Conservation (phyloP, 2,329 filamentous ascomycete genomes). For the Hortaea werneckii region DNA sequence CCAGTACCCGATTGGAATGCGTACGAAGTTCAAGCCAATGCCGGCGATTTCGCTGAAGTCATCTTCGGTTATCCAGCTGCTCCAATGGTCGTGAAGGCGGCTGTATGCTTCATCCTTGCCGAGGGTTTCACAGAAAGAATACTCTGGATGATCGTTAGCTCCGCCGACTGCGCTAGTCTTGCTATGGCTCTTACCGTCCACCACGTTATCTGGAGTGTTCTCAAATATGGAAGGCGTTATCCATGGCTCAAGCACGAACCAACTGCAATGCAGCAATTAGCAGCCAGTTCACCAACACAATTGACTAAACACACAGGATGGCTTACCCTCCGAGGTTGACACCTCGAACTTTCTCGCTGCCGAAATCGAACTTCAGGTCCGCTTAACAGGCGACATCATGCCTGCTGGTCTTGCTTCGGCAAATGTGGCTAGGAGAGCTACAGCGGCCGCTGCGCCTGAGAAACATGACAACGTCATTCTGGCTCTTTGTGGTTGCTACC, state of each 20-base stretch:
- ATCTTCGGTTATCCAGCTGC: conserved; percentile 29
- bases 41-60: conserved; percentile 33
- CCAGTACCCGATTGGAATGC: conserved; percentile 47
- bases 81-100: conserved; percentile 34
- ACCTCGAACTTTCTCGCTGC: conserved; percentile 47
- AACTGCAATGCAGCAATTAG: conserved; percentile 16
- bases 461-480: conserved; percentile 13
- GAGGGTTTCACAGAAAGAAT: conserved; percentile 30
- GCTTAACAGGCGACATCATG: conserved; percentile 10
- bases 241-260: conserved; percentile 55
- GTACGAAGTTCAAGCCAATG: conserved; percentile 31
- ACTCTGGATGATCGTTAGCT: conserved; percentile 11
- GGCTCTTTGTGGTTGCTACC: conserved; percentile 3
- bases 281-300: too few relatives aligned
- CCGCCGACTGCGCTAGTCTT: too few relatives aligned
- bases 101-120: conserved; percentile 32
- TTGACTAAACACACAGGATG: too few relatives aligned
- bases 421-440: conserved; percentile 15
- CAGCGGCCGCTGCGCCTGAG: conserved; percentile 10
- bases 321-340: conserved; percentile 49
- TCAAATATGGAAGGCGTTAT: conserved; percentile 54
- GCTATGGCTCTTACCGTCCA: conserved; percentile 35
- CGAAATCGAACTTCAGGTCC: conserved; percentile 42
- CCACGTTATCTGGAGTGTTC: conserved; percentile 33
- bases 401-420: conserved; percentile 13